These are phyloP conservation scores for Potentilla sterilis DNA, from an alignment of 306 rosid genomes.

Conservation along the genomic window DNA sequence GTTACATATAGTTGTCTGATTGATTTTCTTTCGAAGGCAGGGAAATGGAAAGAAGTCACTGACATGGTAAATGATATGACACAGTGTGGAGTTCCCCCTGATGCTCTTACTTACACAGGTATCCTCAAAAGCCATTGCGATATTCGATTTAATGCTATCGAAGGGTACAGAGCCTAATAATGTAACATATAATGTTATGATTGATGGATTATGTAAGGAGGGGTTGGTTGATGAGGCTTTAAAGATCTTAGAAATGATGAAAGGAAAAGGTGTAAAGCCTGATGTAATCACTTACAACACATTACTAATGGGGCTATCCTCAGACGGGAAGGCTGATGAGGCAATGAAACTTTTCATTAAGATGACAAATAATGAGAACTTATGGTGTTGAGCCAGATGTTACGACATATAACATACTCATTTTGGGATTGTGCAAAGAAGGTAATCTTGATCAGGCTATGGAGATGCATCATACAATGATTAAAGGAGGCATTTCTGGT, in stretches of 20 bases:
- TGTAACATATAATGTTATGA: constrained; percentile 59
- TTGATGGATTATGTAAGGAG: constrained; percentile 74
- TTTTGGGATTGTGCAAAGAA: constrained; percentile 65
- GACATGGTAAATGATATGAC: constrained; percentile 58
- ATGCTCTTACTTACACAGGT: constrained; percentile 56
- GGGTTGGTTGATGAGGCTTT: constrained; percentile 56
- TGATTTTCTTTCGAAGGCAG: constrained; percentile 51
- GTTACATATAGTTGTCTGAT: constrained; percentile 63
- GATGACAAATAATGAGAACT: constrained; percentile 42
- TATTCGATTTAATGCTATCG: constrained; percentile 56
- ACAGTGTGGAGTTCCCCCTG: constrained; percentile 44
- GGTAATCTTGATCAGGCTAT: constrained; percentile 44
- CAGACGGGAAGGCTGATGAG: constrained; percentile 51
- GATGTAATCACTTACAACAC: constrained; percentile 67
- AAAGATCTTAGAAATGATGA: constrained; percentile 52
- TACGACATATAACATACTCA: constrained; percentile 43
- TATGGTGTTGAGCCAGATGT: constrained; percentile 55
- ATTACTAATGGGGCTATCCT: constrained; percentile 58
- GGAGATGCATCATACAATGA: constrained; percentile 53
- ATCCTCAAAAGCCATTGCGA: constrained; percentile 48
- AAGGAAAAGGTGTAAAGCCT: constrained; percentile 62
- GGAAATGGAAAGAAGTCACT: constrained; percentile 62
- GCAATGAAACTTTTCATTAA: constrained; percentile 55
- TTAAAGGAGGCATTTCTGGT: constrained; percentile 44
- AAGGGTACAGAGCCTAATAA: constrained; percentile 61